Percentiles rank a stretch among this genome's conserved stretches.
These are phyloP conservation scores for Fragilaria crotonensis DNA, from an alignment of 108 stramenopile genomes.

Conservation along the genomic window DNA sequence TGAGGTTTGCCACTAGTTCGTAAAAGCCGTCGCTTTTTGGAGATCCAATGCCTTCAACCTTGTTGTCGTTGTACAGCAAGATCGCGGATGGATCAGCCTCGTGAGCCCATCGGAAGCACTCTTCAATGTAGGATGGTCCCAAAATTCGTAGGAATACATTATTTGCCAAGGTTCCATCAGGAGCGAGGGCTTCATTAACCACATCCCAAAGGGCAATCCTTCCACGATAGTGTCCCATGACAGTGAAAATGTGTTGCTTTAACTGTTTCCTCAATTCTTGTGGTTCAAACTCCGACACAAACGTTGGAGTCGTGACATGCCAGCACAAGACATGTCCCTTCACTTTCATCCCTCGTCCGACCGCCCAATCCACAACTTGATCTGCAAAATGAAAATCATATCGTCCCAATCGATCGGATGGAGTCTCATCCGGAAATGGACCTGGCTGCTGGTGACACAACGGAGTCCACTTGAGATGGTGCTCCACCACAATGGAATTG, in stretches of 20 bases:
- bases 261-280: constrained; percentile 28
- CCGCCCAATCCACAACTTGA: constrained; percentile 81
- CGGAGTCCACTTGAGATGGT: constrained; percentile 87
- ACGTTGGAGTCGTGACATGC: constrained; percentile 76
- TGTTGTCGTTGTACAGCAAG: constrained; percentile 92
- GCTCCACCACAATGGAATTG: constrained; percentile 86
- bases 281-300: constrained; percentile 47
- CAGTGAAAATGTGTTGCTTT: constrained; percentile 75
- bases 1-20: constrained; percentile 59
- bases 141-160: constrained; percentile 83
- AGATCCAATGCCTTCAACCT: constrained; percentile 80
- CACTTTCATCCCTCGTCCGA: constrained; percentile 58
- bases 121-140: constrained; percentile 82
- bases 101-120: constrained; percentile 90
- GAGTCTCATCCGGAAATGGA: constrained; percentile 37
- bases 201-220: constrained; percentile 87
- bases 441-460: constrained; percentile 58
- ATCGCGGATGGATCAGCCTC: constrained; percentile 86
- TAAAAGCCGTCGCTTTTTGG: constrained; percentile 85
- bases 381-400: constrained; percentile 86
- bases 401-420: constrained; percentile 49
- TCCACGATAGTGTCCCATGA: constrained; percentile 80
- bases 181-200: constrained; percentile 85
- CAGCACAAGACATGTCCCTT: constrained; percentile 88
- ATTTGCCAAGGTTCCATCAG: constrained; percentile 79